Evolutionary conservation across 768 basidiomycete species (phyloP).

Genomic region (Gyrodon lividus): DNA sequence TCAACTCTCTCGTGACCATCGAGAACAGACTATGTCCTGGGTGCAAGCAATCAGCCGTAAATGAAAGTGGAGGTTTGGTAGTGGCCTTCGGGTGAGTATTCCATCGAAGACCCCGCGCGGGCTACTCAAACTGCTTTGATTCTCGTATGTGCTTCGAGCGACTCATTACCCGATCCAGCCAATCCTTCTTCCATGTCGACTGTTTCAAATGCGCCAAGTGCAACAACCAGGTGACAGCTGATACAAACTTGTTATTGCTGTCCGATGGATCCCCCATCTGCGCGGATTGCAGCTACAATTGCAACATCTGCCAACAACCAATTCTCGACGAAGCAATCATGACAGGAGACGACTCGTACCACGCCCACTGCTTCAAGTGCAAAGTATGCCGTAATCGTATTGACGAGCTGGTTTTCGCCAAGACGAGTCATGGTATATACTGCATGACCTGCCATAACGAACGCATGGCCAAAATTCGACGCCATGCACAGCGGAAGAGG

Average conservation of each 20-base stretch:
- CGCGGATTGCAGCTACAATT: slow-evolving; percentile 90
- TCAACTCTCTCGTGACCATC: slow-evolving; percentile 22
- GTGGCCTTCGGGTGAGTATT: slow-evolving; percentile 89
- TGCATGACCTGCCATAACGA: slow-evolving; percentile 99
- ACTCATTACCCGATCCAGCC: slow-evolving; percentile 42
- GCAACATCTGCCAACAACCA: slow-evolving; percentile 90
- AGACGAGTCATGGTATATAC: slow-evolving; percentile 97
- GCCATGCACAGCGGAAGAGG: slow-evolving; percentile 87
- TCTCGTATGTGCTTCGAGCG: slow-evolving; percentile 3
- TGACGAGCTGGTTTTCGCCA: slow-evolving; percentile 97
- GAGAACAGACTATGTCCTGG: slow-evolving; percentile 76
- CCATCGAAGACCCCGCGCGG: slow-evolving; percentile 5
- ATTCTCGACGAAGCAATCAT: slow-evolving; percentile 99
- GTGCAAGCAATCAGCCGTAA: slow-evolving; percentile 77
- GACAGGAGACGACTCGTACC: slow-evolving; percentile 98
- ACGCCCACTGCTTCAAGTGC: slow-evolving; percentile 98
- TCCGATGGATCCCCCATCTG: slow-evolving; percentile 98
- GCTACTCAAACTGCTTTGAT: background rate
- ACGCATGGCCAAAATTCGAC: slow-evolving; percentile 88
- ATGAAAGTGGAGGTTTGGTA: slow-evolving; percentile 81
- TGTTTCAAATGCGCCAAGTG: slow-evolving; percentile 99
- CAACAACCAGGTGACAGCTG: slow-evolving; percentile 86
- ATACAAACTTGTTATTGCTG: slow-evolving; percentile 94
- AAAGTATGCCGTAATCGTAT: slow-evolving; percentile 92
- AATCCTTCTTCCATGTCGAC: slow-evolving; percentile 92